Evolutionary conservation across 2,329 filamentous ascomycete species (phyloP).

Genomic region (Grosmannia serpens): DNA sequence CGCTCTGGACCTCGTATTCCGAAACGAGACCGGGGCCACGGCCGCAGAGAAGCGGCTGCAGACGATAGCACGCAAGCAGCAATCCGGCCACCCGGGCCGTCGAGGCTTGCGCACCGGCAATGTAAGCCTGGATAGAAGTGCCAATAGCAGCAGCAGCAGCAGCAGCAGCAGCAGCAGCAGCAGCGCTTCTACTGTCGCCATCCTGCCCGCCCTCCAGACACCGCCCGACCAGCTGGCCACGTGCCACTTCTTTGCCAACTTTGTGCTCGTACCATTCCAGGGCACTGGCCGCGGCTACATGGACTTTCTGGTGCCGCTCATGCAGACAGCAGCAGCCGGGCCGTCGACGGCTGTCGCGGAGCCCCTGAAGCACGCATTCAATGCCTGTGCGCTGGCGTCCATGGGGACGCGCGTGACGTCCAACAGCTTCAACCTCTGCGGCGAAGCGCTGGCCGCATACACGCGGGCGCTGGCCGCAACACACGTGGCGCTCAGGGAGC

Average conservation of each 20-base stretch:
- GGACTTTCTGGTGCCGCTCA: constrained; percentile 46
- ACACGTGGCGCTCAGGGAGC: constrained; percentile 40
- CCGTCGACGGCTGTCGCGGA: neutral
- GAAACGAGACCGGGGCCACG: constrained; percentile 54
- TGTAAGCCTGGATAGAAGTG: no score
- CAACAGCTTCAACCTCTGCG: constrained; percentile 20
- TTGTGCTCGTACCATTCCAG: constrained; percentile 40
- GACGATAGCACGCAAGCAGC: neutral
- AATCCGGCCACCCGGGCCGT: neutral
- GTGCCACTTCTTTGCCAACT: constrained; percentile 51
- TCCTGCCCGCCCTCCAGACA: constrained; percentile 28
- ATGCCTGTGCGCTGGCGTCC: constrained; percentile 46
- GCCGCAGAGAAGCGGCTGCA: constrained; percentile 1
- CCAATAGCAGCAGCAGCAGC: no score
- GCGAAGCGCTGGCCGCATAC: constrained; percentile 39
- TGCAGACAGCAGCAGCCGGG: constrained; percentile 23
- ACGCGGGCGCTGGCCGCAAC: constrained; percentile 41
- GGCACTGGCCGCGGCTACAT: constrained; percentile 43
- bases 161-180: neutral
- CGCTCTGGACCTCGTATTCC: constrained; percentile 61
- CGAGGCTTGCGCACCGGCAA: no score
- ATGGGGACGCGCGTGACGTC: constrained; percentile 38
- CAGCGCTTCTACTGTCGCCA: constrained; percentile 5
- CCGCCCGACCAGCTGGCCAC: constrained; percentile 43
- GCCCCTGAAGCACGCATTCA: constrained; percentile 41